Evolutionary conservation across 2,329 filamentous ascomycete genomes (phyloP), one percentile per base, ranked within the genome.

Genomic region (Pestalotiopsis sp.): DNA sequence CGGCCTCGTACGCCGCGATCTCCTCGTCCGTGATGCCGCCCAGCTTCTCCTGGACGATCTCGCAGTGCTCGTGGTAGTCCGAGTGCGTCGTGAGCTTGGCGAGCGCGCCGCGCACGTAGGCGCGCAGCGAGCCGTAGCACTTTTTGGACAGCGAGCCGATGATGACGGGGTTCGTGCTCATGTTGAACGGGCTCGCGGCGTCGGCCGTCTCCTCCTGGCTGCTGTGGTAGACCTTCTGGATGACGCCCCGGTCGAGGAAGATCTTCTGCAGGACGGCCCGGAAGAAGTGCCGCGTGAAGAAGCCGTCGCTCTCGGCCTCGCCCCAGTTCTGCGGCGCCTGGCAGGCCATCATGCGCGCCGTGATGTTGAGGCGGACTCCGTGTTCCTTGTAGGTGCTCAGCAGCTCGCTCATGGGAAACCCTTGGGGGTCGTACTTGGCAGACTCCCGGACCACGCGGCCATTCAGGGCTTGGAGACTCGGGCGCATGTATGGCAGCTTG

Each of bases 241-340:
- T 89, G 31, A 98, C 88, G 1, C 91, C 93, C 38, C 88, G 87
- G 77, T 99, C 96, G 0, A 98, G 86, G 71, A 98, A 94, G n/a
- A 99, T 91, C 69, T 92, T 92, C 79, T 99, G 96, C 25, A 98
- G 84, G 0, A 98, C 85, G 0, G 96, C 93, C 59, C 96, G 92
- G 83, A 92, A 99, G 80, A 96, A 97, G 79, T 99, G 96, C 0
- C 95, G 88, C 0, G 91, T 93, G 83, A 99, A 98, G 82, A 98
- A 99, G 7, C 85, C 86, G 65, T 94, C 92, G 77, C 93, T 97
- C 70, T 97, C 95, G 36, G 86, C 83, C 27, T 85, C 84, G 2
- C 92, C 92, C 96, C 96, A 99, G 82, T 99, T 99, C 69, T 91
- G 86, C 1, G 96, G 95, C 7, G 96, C 96, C 82, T 99, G 96